Percentiles rank a stretch among this genome's conserved stretches.
Evolutionary conservation across 2,329 filamentous ascomycete species (phyloP).

Genomic region (Penicillium hesseltinei): DNA sequence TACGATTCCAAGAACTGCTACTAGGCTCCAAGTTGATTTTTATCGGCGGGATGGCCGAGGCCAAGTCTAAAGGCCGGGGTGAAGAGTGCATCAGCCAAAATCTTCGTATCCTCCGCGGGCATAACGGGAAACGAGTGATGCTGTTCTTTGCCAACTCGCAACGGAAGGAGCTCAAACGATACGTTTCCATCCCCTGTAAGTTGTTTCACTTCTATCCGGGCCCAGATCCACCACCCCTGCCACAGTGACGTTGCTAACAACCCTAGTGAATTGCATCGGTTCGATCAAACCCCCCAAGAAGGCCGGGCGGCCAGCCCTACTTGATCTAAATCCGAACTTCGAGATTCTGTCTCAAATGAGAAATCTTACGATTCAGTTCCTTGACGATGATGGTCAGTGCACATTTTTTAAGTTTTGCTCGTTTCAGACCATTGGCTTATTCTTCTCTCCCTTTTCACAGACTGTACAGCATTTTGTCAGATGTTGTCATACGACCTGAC

Average conservation of each 20-base stretch:
- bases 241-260: conserved; percentile 6
- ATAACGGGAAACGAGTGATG: conserved; percentile 37
- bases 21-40: conserved; percentile 41
- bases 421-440: conserved; percentile 10
- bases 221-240: not conserved
- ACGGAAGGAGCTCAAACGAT: conserved; percentile 41
- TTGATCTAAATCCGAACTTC: conserved; percentile 42
- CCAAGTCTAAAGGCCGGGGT: conserved; percentile 45
- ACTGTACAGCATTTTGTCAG: conserved; percentile 33
- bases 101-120: conserved; percentile 38
- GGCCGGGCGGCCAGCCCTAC: conserved; percentile 35
- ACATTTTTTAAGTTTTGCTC: not conserved
- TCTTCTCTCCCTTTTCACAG: conserved; percentile 16
- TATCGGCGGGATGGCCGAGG: conserved; percentile 44
- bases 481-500: conserved; percentile 28
- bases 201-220: conserved; percentile 2
- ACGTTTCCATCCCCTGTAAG: conserved; percentile 41
- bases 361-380: conserved; percentile 38
- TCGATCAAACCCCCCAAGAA: conserved; percentile 42
- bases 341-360: conserved; percentile 43
- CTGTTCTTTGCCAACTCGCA: conserved; percentile 46
- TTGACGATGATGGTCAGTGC: conserved; percentile 40
- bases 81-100: conserved; percentile 49
- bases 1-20: conserved; percentile 42
- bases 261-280: conserved; percentile 40